Evolutionary conservation across 1,139 yeast species (phyloP).

Genomic region (Taiozyma sp.): DNA sequence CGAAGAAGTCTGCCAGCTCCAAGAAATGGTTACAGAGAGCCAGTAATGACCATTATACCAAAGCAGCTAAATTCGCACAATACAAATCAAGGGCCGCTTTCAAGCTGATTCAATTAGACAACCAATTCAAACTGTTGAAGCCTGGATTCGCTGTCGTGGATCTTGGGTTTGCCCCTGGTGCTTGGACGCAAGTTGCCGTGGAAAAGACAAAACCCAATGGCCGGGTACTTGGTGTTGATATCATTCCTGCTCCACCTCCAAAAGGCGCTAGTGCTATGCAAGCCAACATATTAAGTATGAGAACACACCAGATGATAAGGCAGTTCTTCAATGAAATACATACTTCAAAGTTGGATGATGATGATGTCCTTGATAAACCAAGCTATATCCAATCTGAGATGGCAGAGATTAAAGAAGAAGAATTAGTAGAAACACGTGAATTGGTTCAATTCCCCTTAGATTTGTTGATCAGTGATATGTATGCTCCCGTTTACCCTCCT

Average conservation of each 20-base stretch:
- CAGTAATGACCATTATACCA: conserved; percentile 52
- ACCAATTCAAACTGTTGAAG: conserved; percentile 53
- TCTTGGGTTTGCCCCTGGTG: conserved; percentile 93
- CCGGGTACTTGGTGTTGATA: conserved; percentile 77
- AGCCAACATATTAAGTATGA: conserved; percentile 72
- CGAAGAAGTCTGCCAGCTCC: conserved; percentile 32
- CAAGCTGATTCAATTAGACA: conserved; percentile 68
- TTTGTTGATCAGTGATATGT: conserved; percentile 82
- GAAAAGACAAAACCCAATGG: conserved; percentile 54
- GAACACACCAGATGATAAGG: conserved; percentile 57
- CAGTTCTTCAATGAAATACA: conserved; percentile 38
- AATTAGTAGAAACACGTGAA: conserved; percentile 3
- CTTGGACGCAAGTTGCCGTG: conserved; percentile 85
- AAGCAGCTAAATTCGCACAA: conserved; percentile 58
- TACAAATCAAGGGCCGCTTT: conserved; percentile 87
- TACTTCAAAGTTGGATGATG: not conserved
- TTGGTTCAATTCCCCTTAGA: conserved; percentile 41
- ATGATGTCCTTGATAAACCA: conserved; percentile 7
- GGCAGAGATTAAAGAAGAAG: conserved; percentile 9
- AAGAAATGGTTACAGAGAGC: conserved; percentile 73
- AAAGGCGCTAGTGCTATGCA: conserved; percentile 74
- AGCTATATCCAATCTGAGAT: conserved; percentile 20
- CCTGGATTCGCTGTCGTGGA: conserved; percentile 65
- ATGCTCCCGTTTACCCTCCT: conserved; percentile 64
- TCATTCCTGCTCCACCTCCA: conserved; percentile 75